These are phyloP conservation scores for Mycena metata DNA, from an alignment of 768 basidiomycete genomes.

Conservation along the genomic window DNA sequence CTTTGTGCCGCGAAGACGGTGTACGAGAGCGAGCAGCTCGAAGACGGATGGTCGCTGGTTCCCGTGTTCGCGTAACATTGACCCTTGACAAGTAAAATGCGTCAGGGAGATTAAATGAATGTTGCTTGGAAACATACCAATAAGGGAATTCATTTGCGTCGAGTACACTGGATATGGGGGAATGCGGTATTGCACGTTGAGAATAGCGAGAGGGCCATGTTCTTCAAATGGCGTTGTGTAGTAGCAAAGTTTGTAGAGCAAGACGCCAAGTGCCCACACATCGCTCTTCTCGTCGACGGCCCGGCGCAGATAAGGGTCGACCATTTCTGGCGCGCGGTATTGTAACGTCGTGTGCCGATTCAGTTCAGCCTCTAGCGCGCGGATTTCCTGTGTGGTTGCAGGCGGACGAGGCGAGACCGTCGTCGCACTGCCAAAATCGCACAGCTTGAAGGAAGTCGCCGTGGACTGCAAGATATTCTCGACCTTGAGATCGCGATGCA, in stretches of 20 bases:
- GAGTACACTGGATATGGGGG: constrained; percentile 93
- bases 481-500: constrained; percentile 98
- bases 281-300: constrained; percentile 95
- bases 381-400: constrained; percentile 84
- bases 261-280: constrained; percentile 97
- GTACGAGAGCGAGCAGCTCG: constrained; percentile 86
- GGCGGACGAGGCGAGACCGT: constrained; percentile 80
- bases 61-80: constrained; percentile 95
- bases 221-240: constrained; percentile 99
- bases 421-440: constrained; percentile 97
- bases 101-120: constrained; percentile 17
- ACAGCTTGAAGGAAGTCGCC: constrained; percentile 89
- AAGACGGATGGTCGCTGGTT: constrained; percentile 89
- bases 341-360: constrained; percentile 97
- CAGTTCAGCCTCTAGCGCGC: constrained; percentile 89
- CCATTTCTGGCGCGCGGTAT: constrained; percentile 99
- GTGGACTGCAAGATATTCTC: constrained; percentile 97
- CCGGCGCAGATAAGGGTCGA: constrained; percentile 87
- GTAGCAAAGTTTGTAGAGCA: constrained; percentile 98
- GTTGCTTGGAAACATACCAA: constrained; percentile 66
- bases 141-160: constrained; percentile 81
- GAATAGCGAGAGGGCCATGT: constrained; percentile 94
- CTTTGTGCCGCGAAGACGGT: constrained; percentile 88
- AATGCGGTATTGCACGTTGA: constrained; percentile 95
- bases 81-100: constrained; percentile 61